A percentile compares a stretch with the other conserved stretches of the same genome.
These are phyloP conservation scores for Ambrosia trifida DNA, from an alignment of 129 eudicot species.

Conservation along the genomic window DNA sequence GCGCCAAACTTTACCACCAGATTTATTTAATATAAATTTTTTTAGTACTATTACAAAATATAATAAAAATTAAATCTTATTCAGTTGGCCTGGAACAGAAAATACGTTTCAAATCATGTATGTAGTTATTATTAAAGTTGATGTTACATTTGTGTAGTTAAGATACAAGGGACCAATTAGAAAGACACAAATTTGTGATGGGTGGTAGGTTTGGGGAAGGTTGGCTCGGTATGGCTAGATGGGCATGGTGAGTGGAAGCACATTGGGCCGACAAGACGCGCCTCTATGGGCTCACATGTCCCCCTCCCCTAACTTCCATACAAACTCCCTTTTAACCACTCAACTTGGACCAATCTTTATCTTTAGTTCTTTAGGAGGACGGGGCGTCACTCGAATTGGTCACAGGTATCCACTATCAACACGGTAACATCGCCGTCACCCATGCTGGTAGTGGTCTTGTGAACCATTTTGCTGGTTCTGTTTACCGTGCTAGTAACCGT, in stretches of 20 bases:
- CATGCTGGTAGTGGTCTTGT: too few relatives aligned
- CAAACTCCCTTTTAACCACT: slow-evolving; percentile 31
- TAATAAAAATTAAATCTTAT: not conserved
- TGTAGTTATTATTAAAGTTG: not conserved
- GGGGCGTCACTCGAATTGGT: too few relatives aligned
- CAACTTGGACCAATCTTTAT: too few relatives aligned
- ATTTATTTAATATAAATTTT: too few relatives aligned
- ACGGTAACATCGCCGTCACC: too few relatives aligned
- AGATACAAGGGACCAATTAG: slow-evolving; percentile 28
- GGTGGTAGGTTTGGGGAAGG: slow-evolving; percentile 30
- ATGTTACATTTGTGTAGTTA: slow-evolving; percentile 23
- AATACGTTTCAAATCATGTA: not conserved
- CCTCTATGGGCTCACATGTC: slow-evolving; percentile 43
- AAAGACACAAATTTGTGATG: slow-evolving; percentile 31
- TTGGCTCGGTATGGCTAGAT: slow-evolving; percentile 38
- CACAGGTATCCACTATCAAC: too few relatives aligned
- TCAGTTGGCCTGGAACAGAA: not conserved
- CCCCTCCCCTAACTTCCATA: slow-evolving; percentile 34
- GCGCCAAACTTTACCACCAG: too few relatives aligned
- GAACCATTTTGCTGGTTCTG: too few relatives aligned
- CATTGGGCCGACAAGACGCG: slow-evolving; percentile 41
- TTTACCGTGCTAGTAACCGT: too few relatives aligned
- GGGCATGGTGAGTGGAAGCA: slow-evolving; percentile 24
- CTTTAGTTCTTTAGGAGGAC: too few relatives aligned
- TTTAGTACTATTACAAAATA: too few relatives aligned